These are phyloP conservation scores for Leptoxyphium fumago DNA, from an alignment of 2,329 filamentous ascomycete species.

Conservation along the genomic window DNA sequence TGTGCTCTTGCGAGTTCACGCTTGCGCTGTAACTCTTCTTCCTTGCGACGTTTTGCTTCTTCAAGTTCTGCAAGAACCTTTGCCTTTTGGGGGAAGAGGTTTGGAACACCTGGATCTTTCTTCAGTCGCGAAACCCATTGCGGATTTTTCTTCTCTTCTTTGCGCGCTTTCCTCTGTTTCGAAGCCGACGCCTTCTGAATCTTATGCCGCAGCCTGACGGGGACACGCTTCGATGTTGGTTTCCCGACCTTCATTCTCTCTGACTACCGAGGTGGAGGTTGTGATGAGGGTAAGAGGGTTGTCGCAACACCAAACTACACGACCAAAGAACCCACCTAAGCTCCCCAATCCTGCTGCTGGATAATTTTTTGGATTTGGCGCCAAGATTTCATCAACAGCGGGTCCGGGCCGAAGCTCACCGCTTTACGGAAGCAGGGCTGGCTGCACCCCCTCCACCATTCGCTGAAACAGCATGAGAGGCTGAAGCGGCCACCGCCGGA, in stretches of 20 bases:
- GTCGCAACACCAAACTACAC: no score
- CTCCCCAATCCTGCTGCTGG: no score
- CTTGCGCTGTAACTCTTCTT: conserved; percentile 58
- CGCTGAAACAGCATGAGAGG: no score
- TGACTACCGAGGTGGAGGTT: no score
- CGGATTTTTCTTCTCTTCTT: conserved; percentile 88
- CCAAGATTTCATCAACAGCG: not conserved
- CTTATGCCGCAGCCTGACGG: conserved; percentile 83
- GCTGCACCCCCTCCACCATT: no score
- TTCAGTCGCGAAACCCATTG: conserved; percentile 92
- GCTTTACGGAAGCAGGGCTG: no score
- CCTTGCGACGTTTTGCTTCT: conserved; percentile 65
- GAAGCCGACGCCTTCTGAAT: conserved; percentile 83
- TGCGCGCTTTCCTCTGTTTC: conserved; percentile 82
- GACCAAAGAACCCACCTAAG: no score
- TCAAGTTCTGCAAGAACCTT: conserved; percentile 90
- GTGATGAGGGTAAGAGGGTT: no score
- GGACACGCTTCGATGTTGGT: conserved; percentile 83
- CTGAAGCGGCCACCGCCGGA: no score
- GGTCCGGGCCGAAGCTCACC: no score
- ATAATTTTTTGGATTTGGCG: not conserved
- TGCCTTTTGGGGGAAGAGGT: conserved; percentile 95
- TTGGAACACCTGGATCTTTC: conserved; percentile 96
- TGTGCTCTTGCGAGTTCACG: conserved; percentile 50
- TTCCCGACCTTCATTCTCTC: conserved; percentile 29